A percentile compares a stretch with the other conserved stretches of the same genome.
Evolutionary conservation across 176 grass and related monocot genomes (phyloP).

Genomic region (Zea luxurians): DNA sequence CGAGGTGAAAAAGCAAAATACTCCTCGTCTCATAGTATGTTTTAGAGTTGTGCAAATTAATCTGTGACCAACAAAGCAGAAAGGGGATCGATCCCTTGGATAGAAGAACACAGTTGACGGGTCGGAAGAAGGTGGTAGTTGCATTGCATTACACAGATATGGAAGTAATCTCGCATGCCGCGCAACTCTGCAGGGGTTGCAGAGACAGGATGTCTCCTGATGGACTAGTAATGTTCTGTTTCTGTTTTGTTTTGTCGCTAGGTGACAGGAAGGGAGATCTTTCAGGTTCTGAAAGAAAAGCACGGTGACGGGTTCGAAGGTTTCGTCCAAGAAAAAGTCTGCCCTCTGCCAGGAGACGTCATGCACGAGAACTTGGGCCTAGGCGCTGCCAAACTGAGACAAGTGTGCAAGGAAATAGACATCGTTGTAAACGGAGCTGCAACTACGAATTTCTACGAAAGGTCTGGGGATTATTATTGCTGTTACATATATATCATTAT

Average conservation of each 20-base stretch:
- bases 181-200: background rate
- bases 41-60: no score
- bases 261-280: slow-evolving; percentile 45
- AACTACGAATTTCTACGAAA: slow-evolving; percentile 37
- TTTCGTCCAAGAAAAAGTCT: slow-evolving; percentile 33
- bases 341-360: slow-evolving; percentile 45
- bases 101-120: background rate
- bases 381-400: slow-evolving; percentile 22
- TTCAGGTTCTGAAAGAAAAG: slow-evolving; percentile 48
- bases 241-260: background rate
- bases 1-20: slow-evolving; percentile 19
- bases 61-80: background rate
- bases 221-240: background rate
- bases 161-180: background rate
- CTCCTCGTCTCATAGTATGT: no score
- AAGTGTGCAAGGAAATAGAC: slow-evolving; percentile 46
- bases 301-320: slow-evolving; percentile 38
- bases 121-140: no score
- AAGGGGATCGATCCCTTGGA: background rate
- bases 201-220: background rate
- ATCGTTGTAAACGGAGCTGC: slow-evolving; percentile 58
- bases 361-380: slow-evolving; percentile 53
- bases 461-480: slow-evolving; percentile 18
- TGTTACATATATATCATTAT: background rate
- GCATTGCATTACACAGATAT: background rate